phyloP scores from a whole-genome alignment of 495 filamentous ascomycete species.

The Penicillium bovifimosum region DNA sequence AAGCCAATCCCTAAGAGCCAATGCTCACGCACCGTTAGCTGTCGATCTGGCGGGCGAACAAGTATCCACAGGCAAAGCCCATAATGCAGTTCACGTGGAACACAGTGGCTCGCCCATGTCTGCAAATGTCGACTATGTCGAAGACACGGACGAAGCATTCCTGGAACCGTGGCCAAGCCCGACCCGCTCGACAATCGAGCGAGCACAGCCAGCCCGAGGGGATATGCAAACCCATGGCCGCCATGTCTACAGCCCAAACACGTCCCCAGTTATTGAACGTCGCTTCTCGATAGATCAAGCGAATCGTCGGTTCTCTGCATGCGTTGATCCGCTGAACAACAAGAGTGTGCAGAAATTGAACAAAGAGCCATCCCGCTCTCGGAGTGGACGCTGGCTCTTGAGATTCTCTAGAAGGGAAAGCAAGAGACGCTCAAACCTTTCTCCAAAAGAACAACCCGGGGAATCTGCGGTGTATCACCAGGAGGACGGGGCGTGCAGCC shows the following conservation, averaged over 20 bases:
- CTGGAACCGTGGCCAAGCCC: not conserved
- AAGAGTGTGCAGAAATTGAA: slow-evolving; percentile 8
- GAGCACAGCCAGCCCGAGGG: not conserved
- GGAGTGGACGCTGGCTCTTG: slow-evolving; percentile 10
- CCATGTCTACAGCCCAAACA: not conserved
- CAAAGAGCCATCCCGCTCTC: slow-evolving; percentile 8
- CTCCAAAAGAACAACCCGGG: slow-evolving; percentile 11
- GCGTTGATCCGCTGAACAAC: not conserved
- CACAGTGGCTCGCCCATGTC: not conserved
- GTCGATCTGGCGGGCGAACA: not conserved
- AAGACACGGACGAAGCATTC: not conserved
- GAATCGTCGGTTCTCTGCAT: not conserved
- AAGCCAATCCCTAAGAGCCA: not conserved
- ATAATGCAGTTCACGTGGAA: not conserved
- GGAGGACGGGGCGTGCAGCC: slow-evolving; percentile 7
- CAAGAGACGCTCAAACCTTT: slow-evolving; percentile 4
- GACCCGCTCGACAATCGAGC: not conserved
- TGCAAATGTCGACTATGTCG: not conserved
- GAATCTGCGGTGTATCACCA: slow-evolving; percentile 11
- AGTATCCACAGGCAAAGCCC: not conserved
- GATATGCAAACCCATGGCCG: not conserved
- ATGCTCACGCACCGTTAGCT: not conserved
- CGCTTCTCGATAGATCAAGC: slow-evolving; percentile 1
- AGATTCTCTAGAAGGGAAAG: slow-evolving; percentile 16
- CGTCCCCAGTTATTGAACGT: not conserved